These are phyloP conservation scores for Beta corolliflora DNA, from an alignment of 179 eudicot species.

Conservation along the genomic window DNA sequence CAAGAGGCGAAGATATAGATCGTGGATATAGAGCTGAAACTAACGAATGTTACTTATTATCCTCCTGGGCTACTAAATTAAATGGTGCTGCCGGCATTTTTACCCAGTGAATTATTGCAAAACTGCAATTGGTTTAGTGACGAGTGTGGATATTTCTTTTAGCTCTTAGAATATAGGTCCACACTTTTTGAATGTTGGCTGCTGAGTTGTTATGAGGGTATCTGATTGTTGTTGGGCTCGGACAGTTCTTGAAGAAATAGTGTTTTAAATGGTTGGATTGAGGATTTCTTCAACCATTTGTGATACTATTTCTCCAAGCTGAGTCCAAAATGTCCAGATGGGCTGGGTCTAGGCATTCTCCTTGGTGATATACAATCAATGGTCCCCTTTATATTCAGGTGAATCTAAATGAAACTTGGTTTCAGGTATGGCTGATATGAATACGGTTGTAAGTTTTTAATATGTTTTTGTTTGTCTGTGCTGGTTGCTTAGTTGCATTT, in stretches of 20 bases:
- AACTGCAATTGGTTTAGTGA: constrained; percentile 8
- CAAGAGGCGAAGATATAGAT: constrained; percentile 10
- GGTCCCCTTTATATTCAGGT: constrained; percentile 18
- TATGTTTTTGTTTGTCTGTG: background rate
- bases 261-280: constrained; percentile 54
- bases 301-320: constrained; percentile 47
- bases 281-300: constrained; percentile 47
- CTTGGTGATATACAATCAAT: constrained; percentile 23
- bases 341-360: constrained; percentile 20
- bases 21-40: constrained; percentile 3
- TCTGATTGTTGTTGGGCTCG: constrained; percentile 27
- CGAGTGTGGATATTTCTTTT: constrained; percentile 1
- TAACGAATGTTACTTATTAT: constrained; percentile 12
- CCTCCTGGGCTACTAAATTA: constrained; percentile 6
- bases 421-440: constrained; percentile 23
- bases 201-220: constrained; percentile 20
- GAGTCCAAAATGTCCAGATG: constrained; percentile 36
- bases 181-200: constrained; percentile 18
- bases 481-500: background rate
- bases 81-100: constrained; percentile 9
- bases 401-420: constrained; percentile 9
- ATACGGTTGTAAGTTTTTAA: background rate
- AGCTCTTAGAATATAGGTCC: constrained; percentile 16
- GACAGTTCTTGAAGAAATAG: constrained; percentile 49
- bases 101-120: constrained; percentile 2